phyloP scores from a whole-genome alignment of 208 protist species.

The Crithidia brevicula region DNA sequence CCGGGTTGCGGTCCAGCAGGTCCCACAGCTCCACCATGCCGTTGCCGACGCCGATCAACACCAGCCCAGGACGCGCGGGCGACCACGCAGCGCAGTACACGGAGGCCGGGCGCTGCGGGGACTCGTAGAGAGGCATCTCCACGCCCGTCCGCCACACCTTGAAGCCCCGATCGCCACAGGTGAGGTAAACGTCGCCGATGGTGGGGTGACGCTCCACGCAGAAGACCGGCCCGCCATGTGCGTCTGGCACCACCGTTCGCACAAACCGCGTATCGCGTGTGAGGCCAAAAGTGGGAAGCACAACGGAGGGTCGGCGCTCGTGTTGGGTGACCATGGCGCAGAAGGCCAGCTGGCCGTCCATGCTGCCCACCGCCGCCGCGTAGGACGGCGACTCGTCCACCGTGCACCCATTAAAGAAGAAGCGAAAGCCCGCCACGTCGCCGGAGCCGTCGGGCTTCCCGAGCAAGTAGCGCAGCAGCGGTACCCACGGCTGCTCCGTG shows the following conservation, averaged over 20 bases:
- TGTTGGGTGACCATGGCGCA: slow-evolving; percentile 71
- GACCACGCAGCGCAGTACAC: slow-evolving; percentile 90
- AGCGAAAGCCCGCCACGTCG: slow-evolving; percentile 82
- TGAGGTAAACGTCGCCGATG: slow-evolving; percentile 90
- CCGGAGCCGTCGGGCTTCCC: slow-evolving; percentile 62
- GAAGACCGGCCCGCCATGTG: slow-evolving; percentile 80
- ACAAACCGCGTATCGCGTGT: slow-evolving; percentile 76
- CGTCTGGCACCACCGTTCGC: slow-evolving; percentile 43
- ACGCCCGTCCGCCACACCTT: slow-evolving; percentile 91
- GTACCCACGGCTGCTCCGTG: slow-evolving; percentile 84
- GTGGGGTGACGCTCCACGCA: slow-evolving; percentile 83
- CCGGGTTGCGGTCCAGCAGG: slow-evolving; percentile 89
- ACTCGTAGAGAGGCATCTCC: slow-evolving; percentile 76
- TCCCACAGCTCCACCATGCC: slow-evolving; percentile 92
- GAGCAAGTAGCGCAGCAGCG: slow-evolving; percentile 78
- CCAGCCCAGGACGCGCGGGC: slow-evolving; percentile 72
- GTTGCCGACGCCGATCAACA: slow-evolving; percentile 82
- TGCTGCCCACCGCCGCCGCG: slow-evolving; percentile 57
- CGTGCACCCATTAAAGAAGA: slow-evolving; percentile 75
- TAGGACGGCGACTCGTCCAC: slow-evolving; percentile 67
- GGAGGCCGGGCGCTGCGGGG: slow-evolving; percentile 38
- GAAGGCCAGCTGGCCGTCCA: slow-evolving; percentile 74
- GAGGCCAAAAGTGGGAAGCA: slow-evolving; percentile 54
- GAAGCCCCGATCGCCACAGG: slow-evolving; percentile 85
- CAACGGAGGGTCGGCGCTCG: slow-evolving; percentile 41